These are phyloP conservation scores for Podospora australis DNA, from an alignment of 495 filamentous ascomycete species.

Conservation along the genomic window DNA sequence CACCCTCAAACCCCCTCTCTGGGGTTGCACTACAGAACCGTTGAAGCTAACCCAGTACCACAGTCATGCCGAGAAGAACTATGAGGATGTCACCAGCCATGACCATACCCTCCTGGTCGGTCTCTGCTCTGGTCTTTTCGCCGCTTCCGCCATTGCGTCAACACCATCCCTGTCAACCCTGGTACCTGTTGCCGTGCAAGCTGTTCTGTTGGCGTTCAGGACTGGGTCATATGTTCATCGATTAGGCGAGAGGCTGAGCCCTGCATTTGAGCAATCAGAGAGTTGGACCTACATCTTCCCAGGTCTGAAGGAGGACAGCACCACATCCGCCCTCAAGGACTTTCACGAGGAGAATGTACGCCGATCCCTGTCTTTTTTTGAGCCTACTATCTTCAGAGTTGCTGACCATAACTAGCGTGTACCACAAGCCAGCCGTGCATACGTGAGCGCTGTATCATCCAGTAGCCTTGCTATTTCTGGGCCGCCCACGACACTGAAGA, in stretches of 20 bases:
- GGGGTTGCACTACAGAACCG: constrained; percentile 13
- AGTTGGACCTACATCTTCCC: constrained; percentile 54
- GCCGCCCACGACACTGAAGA: constrained; percentile 57
- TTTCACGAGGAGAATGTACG: constrained; percentile 49
- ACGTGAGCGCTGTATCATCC: constrained; percentile 66
- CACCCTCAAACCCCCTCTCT: neutral
- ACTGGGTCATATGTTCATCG: constrained; percentile 55
- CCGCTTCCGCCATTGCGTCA: constrained; percentile 63
- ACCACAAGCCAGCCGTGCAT: constrained; percentile 55
- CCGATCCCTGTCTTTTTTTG: no score
- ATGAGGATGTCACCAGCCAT: constrained; percentile 36
- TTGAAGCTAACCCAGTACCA: constrained; percentile 11
- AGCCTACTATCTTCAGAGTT: no score
- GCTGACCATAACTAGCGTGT: constrained; percentile 40
- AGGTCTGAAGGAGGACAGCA: constrained; percentile 36
- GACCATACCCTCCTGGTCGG: constrained; percentile 49
- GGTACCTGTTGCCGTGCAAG: constrained; percentile 60
- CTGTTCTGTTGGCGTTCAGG: constrained; percentile 66
- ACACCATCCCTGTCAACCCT: constrained; percentile 62
- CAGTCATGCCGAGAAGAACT: constrained; percentile 42
- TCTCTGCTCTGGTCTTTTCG: constrained; percentile 68
- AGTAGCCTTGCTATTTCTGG: constrained; percentile 71
- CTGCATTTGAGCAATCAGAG: constrained; percentile 41
- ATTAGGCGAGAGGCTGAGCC: constrained; percentile 44
- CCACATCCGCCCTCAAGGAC: constrained; percentile 37